Evolutionary conservation across 108 stramenopile genomes (phyloP).

Genomic region (Schizochytrium sp.): DNA sequence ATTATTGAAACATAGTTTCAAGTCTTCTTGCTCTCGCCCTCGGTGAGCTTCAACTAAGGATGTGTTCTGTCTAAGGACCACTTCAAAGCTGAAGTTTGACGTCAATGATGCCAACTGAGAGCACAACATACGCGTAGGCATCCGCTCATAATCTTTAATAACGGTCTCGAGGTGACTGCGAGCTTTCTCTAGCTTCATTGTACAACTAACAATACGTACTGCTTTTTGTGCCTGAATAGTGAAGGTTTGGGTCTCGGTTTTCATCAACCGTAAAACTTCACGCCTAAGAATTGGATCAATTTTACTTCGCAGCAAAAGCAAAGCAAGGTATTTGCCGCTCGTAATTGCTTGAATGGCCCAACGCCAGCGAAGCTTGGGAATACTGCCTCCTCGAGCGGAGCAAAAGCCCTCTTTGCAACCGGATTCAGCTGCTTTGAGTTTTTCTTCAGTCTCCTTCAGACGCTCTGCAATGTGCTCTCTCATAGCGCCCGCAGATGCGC

Average conservation of each 20-base stretch:
- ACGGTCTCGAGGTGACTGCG: neutral
- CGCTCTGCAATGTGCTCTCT: neutral
- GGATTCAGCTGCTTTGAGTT: neutral
- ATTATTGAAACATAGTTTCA: neutral
- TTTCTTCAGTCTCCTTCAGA: conserved; percentile 8
- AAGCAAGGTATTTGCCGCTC: conserved; percentile 39
- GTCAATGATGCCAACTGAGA: neutral
- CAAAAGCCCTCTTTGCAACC: neutral
- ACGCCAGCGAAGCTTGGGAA: neutral
- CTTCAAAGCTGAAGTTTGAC: neutral
- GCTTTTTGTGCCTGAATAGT: neutral
- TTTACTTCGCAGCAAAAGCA: neutral
- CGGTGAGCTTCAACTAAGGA: neutral
- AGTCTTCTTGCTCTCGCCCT: neutral
- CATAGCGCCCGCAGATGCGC: conserved; percentile 20
- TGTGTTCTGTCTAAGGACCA: neutral
- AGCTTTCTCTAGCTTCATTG: neutral
- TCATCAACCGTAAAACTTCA: neutral
- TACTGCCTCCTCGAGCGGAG: neutral
- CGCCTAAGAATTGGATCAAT: neutral
- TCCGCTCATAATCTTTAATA: neutral
- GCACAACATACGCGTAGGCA: neutral
- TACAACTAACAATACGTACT: neutral
- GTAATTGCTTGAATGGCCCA: conserved; percentile 42
- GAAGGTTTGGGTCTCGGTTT: neutral